Percentiles rank a stretch among this genome's conserved stretches.
These are phyloP conservation scores for Fusarium sp. DNA, from an alignment of 2,329 filamentous ascomycete genomes.

Conservation along the genomic window DNA sequence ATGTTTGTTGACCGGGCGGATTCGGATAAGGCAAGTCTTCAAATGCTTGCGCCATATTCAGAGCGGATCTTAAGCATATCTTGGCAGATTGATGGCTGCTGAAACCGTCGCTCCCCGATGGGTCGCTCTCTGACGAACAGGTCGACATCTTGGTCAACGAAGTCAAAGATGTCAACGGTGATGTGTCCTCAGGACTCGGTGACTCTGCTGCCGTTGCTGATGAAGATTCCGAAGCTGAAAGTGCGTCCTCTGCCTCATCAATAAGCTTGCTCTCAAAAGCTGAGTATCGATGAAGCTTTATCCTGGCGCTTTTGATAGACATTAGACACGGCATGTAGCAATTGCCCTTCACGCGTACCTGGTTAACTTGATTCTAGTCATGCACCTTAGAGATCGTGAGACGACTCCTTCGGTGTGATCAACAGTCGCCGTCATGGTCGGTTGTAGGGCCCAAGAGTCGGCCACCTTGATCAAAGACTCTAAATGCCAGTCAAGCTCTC, in stretches of 20 bases:
- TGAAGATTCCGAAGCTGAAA: background rate
- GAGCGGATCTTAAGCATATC: background rate
- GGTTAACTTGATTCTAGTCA: background rate
- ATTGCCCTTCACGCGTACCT: background rate
- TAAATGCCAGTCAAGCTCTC: background rate
- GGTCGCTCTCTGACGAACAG: background rate
- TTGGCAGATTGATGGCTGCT: background rate
- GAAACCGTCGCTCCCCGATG: background rate
- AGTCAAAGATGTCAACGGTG: background rate
- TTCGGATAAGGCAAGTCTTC: background rate
- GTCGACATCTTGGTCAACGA: background rate
- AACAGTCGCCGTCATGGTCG: background rate
- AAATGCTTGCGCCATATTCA: background rate
- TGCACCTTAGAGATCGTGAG: background rate
- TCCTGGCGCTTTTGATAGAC: background rate
- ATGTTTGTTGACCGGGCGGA: background rate
- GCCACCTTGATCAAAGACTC: background rate
- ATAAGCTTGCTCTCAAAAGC: background rate
- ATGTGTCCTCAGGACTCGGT: background rate
- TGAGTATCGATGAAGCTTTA: background rate
- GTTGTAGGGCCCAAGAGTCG: background rate
- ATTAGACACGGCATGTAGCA: background rate
- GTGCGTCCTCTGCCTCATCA: background rate
- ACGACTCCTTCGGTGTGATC: background rate
- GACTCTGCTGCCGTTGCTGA: background rate